These are phyloP conservation scores for Sutorius eximius DNA, from an alignment of 1,284 basidiomycete species.

Conservation along the genomic window DNA sequence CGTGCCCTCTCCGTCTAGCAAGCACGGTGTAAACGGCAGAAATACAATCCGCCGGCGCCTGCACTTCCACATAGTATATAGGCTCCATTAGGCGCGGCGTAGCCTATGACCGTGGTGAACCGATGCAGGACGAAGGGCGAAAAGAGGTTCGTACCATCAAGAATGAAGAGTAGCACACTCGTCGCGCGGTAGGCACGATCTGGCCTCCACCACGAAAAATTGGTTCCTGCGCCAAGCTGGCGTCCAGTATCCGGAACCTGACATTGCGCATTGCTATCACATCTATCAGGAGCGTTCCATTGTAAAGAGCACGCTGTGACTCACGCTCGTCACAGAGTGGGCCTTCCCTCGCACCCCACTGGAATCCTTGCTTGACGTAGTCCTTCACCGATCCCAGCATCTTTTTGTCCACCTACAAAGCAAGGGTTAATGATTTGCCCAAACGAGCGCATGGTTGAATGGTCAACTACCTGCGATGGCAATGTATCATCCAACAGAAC, in stretches of 20 bases:
- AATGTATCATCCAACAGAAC: constrained; percentile 94
- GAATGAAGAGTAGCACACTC: constrained; percentile 99
- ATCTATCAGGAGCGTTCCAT: constrained; percentile 4
- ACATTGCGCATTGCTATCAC: constrained; percentile 91
- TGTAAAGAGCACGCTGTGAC: constrained; percentile 37
- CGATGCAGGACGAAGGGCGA: constrained; percentile 3
- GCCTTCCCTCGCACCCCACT: constrained; percentile 97
- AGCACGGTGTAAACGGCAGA: constrained; percentile 97
- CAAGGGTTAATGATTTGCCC: neutral
- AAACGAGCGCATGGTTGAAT: neutral
- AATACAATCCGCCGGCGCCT: constrained; percentile 97
- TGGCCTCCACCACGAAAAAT: constrained; percentile 98
- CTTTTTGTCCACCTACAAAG: constrained; percentile 84
- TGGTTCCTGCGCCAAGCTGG: constrained; percentile 88
- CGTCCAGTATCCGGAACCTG: constrained; percentile 94
- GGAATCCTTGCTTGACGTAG: constrained; percentile 98
- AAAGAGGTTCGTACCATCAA: constrained; percentile 68
- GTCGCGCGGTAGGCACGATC: constrained; percentile 95
- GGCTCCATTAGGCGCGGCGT: constrained; percentile 94
- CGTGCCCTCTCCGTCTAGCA: constrained; percentile 93
- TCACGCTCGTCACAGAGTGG: constrained; percentile 97
- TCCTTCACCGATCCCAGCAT: constrained; percentile 87
- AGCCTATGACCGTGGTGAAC: constrained; percentile 51
- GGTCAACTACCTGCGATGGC: constrained; percentile 74
- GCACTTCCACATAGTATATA: constrained; percentile 97